Evolutionary conservation across 768 basidiomycete species (phyloP).

Genomic region (Xerocomellus intermedius): DNA sequence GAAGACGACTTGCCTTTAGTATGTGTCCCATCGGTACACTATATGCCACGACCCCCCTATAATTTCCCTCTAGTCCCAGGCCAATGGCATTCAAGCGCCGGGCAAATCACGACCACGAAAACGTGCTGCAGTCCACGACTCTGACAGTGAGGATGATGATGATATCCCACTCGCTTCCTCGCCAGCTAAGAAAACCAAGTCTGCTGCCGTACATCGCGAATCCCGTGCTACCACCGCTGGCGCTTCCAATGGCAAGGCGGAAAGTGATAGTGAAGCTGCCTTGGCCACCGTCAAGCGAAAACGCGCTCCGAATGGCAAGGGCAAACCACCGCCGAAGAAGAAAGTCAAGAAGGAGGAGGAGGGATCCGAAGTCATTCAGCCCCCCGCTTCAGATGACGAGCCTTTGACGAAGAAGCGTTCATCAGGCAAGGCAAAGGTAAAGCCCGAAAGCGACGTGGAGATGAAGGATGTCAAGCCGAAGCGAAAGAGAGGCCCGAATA

Average conservation of each 20-base stretch:
- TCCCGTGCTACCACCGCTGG: conserved; percentile 34
- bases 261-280: conserved; percentile 43
- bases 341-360: conserved; percentile 63
- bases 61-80: conserved; percentile 50
- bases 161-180: conserved; percentile 73
- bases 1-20: conserved; percentile 76
- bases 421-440: conserved; percentile 37
- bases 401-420: conserved; percentile 25
- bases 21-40: conserved; percentile 25
- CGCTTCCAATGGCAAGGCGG: conserved; percentile 40
- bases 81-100: conserved; percentile 44
- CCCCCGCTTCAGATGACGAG: conserved; percentile 39
- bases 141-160: conserved; percentile 63
- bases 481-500: conserved; percentile 46
- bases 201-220: conserved; percentile 41
- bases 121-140: conserved; percentile 52
- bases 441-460: conserved; percentile 52
- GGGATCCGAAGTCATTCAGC: conserved; percentile 11
- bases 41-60: conserved; percentile 16
- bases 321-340: conserved; percentile 61
- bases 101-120: conserved; percentile 40
- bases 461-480: conserved; percentile 41
- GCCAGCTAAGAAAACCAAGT: conserved; percentile 50
- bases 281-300: conserved; percentile 45
- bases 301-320: conserved; percentile 44